Evolutionary conservation across 495 filamentous ascomycete genomes (phyloP).

Genomic region (Aspergillus campestris): DNA sequence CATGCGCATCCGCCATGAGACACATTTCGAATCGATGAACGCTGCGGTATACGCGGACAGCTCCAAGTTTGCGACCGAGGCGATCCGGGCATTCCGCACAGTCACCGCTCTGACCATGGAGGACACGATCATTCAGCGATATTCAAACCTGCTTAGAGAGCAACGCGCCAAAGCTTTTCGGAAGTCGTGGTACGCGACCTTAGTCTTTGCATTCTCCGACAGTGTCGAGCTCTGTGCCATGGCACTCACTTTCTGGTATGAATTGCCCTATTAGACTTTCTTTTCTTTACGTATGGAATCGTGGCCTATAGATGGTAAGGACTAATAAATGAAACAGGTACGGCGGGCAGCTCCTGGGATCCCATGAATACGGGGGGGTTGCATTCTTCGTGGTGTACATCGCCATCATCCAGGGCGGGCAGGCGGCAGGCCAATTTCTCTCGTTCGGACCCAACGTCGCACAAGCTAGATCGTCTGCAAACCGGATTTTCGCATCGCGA

Average conservation of each 20-base stretch:
- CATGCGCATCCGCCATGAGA: slow-evolving; percentile 42
- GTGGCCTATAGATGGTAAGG: neutral
- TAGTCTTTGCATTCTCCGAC: slow-evolving; percentile 30
- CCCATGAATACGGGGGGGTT: slow-evolving; percentile 37
- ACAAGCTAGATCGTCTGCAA: slow-evolving; percentile 48
- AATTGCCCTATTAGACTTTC: neutral
- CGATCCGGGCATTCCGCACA: slow-evolving; percentile 48
- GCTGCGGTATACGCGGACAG: slow-evolving; percentile 47
- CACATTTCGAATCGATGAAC: slow-evolving; percentile 48
- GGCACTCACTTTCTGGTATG: slow-evolving; percentile 52
- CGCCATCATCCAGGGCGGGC: slow-evolving; percentile 48
- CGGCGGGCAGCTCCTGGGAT: slow-evolving; percentile 45
- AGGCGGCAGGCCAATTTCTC: slow-evolving; percentile 47
- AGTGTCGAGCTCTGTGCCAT: slow-evolving; percentile 42
- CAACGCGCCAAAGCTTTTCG: slow-evolving; percentile 44
- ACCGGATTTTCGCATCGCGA: slow-evolving; percentile 35
- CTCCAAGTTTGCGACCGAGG: slow-evolving; percentile 49
- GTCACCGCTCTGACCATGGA: slow-evolving; percentile 49
- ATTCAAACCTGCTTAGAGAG: slow-evolving; percentile 38
- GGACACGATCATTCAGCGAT: slow-evolving; percentile 35
- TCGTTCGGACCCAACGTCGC: slow-evolving; percentile 42
- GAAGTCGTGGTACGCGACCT: slow-evolving; percentile 38
- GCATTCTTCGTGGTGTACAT: slow-evolving; percentile 55
- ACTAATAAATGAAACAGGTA: slow-evolving; percentile 22
- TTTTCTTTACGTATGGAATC: neutral